Conservation (phyloP, 78 protist species). For the Chrysochromulina tobinii region DNA sequence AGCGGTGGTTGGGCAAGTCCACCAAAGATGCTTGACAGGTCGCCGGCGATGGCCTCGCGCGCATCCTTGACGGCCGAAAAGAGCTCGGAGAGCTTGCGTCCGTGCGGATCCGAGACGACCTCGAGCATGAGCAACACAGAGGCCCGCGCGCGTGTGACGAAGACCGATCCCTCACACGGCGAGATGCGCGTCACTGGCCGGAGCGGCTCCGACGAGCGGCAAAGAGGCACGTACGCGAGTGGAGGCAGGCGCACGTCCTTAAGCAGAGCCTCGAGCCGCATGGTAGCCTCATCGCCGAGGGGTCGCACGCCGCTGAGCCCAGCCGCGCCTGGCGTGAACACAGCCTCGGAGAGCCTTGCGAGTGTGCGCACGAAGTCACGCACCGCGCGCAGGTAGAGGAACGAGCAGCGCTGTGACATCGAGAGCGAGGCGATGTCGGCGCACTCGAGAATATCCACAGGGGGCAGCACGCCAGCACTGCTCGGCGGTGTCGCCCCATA, state of each 20-base stretch:
- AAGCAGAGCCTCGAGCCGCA: not conserved
- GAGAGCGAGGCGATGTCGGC: not conserved
- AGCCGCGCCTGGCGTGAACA: not conserved
- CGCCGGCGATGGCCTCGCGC: too few species aligned
- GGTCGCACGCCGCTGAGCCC: not conserved
- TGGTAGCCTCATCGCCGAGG: not conserved
- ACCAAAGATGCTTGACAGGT: too few species aligned
- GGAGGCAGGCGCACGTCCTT: not conserved
- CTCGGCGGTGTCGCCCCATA: too few species aligned
- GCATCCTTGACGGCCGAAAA: too few species aligned
- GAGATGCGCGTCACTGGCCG: not conserved
- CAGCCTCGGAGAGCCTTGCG: not conserved
- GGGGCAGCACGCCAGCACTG: not conserved
- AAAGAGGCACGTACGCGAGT: not conserved
- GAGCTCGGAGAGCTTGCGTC: too few species aligned
- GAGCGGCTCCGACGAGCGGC: not conserved
- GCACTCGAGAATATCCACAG: not conserved
- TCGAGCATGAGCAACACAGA: not conserved
- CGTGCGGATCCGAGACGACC: not conserved
- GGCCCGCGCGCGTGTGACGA: constrained; percentile 12
- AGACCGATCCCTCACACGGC: not conserved
- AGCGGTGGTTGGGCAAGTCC: too few species aligned
- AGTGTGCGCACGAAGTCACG: constrained; percentile 15
- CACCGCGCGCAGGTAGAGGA: not conserved
- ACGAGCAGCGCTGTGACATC: not conserved